phyloP scores from a whole-genome alignment of 2,329 filamentous ascomycete species.

The Ceratocystiopsis minuta region DNA sequence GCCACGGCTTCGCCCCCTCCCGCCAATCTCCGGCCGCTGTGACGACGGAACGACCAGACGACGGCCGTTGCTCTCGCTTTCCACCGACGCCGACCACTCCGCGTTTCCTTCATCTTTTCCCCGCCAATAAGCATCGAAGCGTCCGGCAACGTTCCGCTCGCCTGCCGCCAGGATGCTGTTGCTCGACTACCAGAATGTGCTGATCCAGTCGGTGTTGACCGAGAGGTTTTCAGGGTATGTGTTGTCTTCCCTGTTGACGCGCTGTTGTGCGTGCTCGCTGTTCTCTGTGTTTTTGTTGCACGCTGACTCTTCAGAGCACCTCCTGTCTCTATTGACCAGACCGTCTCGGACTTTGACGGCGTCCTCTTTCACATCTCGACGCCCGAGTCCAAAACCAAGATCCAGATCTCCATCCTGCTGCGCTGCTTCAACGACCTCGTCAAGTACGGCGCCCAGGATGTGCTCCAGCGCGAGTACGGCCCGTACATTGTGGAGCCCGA shows the following conservation, averaged over 20 bases:
- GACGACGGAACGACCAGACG: too few relatives aligned
- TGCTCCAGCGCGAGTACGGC: slow-evolving; percentile 89
- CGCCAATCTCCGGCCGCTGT: too few relatives aligned
- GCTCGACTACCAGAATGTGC: slow-evolving; percentile 95
- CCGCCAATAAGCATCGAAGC: too few relatives aligned
- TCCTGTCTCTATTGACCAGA: slow-evolving; percentile 85
- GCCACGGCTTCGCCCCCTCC: too few relatives aligned
- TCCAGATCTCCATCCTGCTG: slow-evolving; percentile 85
- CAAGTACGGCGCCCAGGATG: slow-evolving; percentile 77
- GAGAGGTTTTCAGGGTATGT: slow-evolving; percentile 79
- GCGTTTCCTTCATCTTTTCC: background rate
- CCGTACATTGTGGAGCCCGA: slow-evolving; percentile 77
- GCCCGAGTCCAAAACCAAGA: slow-evolving; percentile 81
- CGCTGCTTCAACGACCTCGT: slow-evolving; percentile 89
- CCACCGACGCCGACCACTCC: too few relatives aligned
- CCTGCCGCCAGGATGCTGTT: slow-evolving; percentile 51
- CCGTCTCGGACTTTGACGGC: slow-evolving; percentile 96
- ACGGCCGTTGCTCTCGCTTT: too few relatives aligned
- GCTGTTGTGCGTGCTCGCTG: too few relatives aligned
- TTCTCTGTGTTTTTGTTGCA: background rate
- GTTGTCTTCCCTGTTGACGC: background rate
- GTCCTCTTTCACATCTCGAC: slow-evolving; percentile 98
- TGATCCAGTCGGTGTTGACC: slow-evolving; percentile 89
- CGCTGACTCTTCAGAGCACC: slow-evolving; percentile 45
- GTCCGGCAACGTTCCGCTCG: too few relatives aligned